These are phyloP conservation scores for Candida argentea DNA, from an alignment of 805 yeast genomes.

Conservation along the genomic window DNA sequence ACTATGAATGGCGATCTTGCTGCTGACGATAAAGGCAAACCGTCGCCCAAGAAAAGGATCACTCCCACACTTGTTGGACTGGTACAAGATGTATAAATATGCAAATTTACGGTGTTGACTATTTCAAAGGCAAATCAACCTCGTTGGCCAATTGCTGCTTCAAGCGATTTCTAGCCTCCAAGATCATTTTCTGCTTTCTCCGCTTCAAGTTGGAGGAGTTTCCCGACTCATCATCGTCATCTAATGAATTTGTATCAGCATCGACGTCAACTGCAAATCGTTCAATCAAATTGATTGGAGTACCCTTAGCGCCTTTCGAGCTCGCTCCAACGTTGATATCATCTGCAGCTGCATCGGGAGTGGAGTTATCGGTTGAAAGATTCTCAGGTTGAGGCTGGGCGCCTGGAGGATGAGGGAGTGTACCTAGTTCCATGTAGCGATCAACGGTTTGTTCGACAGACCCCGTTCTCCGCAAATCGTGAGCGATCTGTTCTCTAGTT, in stretches of 20 bases:
- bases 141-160: slow-evolving; percentile 25
- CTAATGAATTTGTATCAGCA: slow-evolving; percentile 5
- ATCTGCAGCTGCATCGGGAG: neutral
- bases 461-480: slow-evolving; percentile 67
- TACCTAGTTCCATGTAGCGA: slow-evolving; percentile 50
- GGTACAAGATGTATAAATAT: neutral
- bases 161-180: slow-evolving; percentile 38
- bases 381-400: slow-evolving; percentile 5
- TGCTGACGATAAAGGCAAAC: slow-evolving; percentile 2
- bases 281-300: slow-evolving; percentile 22
- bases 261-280: slow-evolving; percentile 31
- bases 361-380: slow-evolving; percentile 3
- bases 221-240: slow-evolving; percentile 3
- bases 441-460: slow-evolving; percentile 77
- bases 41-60: slow-evolving; percentile 9
- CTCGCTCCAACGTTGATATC: slow-evolving; percentile 4
- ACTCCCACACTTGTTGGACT: slow-evolving; percentile 11
- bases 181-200: slow-evolving; percentile 31
- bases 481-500: slow-evolving; percentile 57
- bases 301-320: slow-evolving; percentile 1
- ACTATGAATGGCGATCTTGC: neutral
- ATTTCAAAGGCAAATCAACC: slow-evolving; percentile 4
- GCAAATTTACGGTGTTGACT: neutral
- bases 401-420: slow-evolving; percentile 48
- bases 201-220: slow-evolving; percentile 10